A percentile compares a stretch with the other conserved stretches of the same genome.
These are phyloP conservation scores for Saccharomycopsis phalli DNA, from an alignment of 1,139 yeast species.

Conservation along the genomic window DNA sequence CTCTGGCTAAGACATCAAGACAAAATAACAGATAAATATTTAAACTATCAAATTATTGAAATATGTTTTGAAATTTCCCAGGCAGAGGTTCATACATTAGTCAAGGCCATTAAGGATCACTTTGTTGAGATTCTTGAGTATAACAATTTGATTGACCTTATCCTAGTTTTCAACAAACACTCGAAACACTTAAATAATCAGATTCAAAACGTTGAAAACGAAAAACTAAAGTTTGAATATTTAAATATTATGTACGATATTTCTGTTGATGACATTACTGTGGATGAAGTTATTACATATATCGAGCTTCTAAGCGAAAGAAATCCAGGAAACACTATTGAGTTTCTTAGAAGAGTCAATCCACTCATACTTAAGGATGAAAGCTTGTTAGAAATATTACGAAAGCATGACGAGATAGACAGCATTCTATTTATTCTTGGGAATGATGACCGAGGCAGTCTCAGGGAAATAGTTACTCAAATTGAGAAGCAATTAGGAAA, in stretches of 20 bases:
- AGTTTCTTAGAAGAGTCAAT: background rate
- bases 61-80: slow-evolving; percentile 32
- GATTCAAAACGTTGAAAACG: slow-evolving; percentile 29
- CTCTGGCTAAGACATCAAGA: slow-evolving; percentile 29
- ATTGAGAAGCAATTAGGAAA: slow-evolving; percentile 15
- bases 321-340: slow-evolving; percentile 21
- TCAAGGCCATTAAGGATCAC: slow-evolving; percentile 32
- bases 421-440: slow-evolving; percentile 29
- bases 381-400: slow-evolving; percentile 23
- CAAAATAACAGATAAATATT: slow-evolving; percentile 22
- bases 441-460: slow-evolving; percentile 26
- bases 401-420: slow-evolving; percentile 28
- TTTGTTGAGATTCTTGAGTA: slow-evolving; percentile 27
- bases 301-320: slow-evolving; percentile 29
- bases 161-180: slow-evolving; percentile 30
- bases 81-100: slow-evolving; percentile 26
- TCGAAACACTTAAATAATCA: slow-evolving; percentile 34
- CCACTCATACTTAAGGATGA: slow-evolving; percentile 19
- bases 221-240: slow-evolving; percentile 23
- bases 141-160: slow-evolving; percentile 33
- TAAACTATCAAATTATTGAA: slow-evolving; percentile 30
- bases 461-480: slow-evolving; percentile 23
- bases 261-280: background rate
- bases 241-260: slow-evolving; percentile 17
- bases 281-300: slow-evolving; percentile 23